Conservation (phyloP, 2,329 filamentous ascomycete species). For the Diatrype stigma region DNA sequence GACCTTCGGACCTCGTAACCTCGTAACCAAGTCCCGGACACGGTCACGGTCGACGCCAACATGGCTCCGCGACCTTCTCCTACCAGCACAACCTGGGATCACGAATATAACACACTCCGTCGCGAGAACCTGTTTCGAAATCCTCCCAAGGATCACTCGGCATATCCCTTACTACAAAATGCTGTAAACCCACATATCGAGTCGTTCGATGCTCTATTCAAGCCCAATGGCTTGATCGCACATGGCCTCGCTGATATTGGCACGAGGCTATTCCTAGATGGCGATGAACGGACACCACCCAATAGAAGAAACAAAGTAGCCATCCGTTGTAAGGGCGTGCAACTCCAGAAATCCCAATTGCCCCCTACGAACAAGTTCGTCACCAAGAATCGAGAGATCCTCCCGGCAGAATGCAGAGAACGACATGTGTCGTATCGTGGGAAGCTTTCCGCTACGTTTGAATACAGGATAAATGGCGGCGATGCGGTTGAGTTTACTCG, state of each 20-base stretch:
- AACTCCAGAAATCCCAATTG: constrained; percentile 75
- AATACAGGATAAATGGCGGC: constrained; percentile 82
- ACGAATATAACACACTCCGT: constrained; percentile 79
- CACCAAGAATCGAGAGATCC: constrained; percentile 72
- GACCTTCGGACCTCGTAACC: too few relatives aligned
- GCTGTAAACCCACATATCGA: constrained; percentile 92
- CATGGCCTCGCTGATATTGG: constrained; percentile 85
- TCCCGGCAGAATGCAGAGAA: constrained; percentile 91
- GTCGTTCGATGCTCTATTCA: constrained; percentile 90
- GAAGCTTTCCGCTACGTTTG: constrained; percentile 75
- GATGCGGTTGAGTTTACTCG: constrained; percentile 78
- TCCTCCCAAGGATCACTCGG: constrained; percentile 80
- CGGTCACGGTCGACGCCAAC: constrained; percentile 12
- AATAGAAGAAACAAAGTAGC: constrained; percentile 68
- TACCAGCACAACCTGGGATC: constrained; percentile 72
- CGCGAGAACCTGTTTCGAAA: constrained; percentile 86
- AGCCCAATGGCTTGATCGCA: constrained; percentile 64
- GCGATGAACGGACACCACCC: constrained; percentile 58
- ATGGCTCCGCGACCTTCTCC: constrained; percentile 48
- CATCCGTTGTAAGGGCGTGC: constrained; percentile 75
- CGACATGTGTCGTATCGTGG: constrained; percentile 89
- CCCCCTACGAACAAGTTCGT: constrained; percentile 81
- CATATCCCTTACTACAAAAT: constrained; percentile 79
- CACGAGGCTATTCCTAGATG: constrained; percentile 81
- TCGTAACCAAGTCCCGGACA: not conserved